Evolutionary conservation across 1,139 yeast genomes (phyloP), one percentile per base, ranked within the genome.

Genomic region (Blastobotrys indianensis): DNA sequence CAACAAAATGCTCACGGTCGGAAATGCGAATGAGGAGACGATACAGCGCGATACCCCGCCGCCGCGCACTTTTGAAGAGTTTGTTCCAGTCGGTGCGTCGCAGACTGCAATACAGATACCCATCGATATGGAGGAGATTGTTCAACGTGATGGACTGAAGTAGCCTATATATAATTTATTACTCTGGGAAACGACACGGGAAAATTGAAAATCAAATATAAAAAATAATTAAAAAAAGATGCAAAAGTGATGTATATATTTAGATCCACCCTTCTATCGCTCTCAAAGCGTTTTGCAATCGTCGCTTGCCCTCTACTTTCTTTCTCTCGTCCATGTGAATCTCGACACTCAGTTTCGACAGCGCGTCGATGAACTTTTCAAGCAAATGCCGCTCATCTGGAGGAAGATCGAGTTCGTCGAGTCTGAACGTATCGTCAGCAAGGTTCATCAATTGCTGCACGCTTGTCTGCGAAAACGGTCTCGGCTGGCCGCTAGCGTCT

Each of bases 341-440:
- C 61, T 88, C 96, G 48, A 90, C 85, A 3, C 95, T 86, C 51
- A 90, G 74, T 56, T 94, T 73, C 17, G 94, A 82, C 48, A 90
- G 70, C 1, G 94, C 82, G 58, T 87, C 95, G 4, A 90, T 85
- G 41, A 90, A 79, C 64, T 86, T 82, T 61, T 88, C 96, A 43
- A 90, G 73, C 44, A 88, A 70, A 54, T 79, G 83, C 54, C 85
- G 84, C 61, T 88, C 96, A 51, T 82, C 82, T 0, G 76, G 67
- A 2, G 94, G 90, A 51, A 88, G 72, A 41, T 85, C 85, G 51
- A 88, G 67, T 48, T 78, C 79, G 42, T 81, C 79, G 59, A 88
- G 84, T 55, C 85, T 94, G 42, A 61, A 57, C 7, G 57, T 44
- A 16, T 51, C 51, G 25, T 55, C 57, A 6, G 60, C 55, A 43